Evolutionary conservation across 176 grass and related monocot genomes (phyloP).

Genomic region (Luzula sylvatica): DNA sequence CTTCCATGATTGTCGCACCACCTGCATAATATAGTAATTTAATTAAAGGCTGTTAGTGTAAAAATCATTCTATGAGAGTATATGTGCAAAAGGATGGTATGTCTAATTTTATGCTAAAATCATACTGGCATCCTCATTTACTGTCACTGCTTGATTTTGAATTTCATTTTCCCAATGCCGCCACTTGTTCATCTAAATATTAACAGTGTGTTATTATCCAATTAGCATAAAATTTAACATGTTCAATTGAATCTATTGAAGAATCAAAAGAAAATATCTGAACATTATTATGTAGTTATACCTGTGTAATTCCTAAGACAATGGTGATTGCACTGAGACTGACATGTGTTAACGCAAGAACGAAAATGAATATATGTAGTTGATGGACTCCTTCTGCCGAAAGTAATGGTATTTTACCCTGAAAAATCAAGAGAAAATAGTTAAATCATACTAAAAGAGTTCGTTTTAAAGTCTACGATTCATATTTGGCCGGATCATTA

Average conservation of each 20-base stretch:
- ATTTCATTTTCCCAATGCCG: slow-evolving; percentile 27
- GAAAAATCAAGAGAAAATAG: slow-evolving; percentile 5
- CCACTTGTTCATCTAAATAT: slow-evolving; percentile 30
- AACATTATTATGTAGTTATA: slow-evolving; percentile 5
- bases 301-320: slow-evolving; percentile 27
- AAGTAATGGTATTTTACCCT: slow-evolving; percentile 34
- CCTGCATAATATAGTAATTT: slow-evolving; percentile 7
- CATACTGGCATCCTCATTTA: slow-evolving; percentile 5
- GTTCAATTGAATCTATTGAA: background rate
- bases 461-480: too few species aligned
- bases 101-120: background rate
- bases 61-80: background rate
- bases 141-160: background rate
- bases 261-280: background rate
- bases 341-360: slow-evolving; percentile 36
- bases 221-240: background rate
- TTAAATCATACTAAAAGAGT: background rate
- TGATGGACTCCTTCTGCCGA: slow-evolving; percentile 28
- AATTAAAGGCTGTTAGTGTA: too few species aligned
- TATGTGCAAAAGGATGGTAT: background rate
- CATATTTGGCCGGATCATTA: too few species aligned
- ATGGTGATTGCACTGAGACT: slow-evolving; percentile 26
- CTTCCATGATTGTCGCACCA: background rate
- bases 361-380: slow-evolving; percentile 41
- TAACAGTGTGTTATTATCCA: background rate